Conservation (phyloP, 2,329 filamentous ascomycete genomes). For the Colletotrichum tofieldiae region DNA sequence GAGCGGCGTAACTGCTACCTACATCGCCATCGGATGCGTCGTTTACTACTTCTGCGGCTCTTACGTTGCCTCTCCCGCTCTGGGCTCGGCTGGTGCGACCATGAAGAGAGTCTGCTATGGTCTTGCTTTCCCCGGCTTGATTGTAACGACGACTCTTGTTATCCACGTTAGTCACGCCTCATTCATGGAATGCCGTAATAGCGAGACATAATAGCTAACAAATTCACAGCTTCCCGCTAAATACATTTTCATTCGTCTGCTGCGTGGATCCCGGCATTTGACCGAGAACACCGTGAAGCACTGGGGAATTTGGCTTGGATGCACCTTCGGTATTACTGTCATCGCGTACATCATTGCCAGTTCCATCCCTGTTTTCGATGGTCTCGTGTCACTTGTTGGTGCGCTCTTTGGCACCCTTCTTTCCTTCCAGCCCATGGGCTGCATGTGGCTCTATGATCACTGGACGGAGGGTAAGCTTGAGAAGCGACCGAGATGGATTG, state of each 20-base stretch:
- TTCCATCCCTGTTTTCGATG: slow-evolving; percentile 50
- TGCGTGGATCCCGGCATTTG: slow-evolving; percentile 51
- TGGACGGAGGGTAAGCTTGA: slow-evolving; percentile 49
- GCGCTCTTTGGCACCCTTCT: slow-evolving; percentile 49
- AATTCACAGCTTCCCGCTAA: slow-evolving; percentile 45
- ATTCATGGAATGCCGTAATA: fast-evolving
- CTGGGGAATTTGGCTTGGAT: slow-evolving; percentile 52
- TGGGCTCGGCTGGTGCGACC: slow-evolving; percentile 59
- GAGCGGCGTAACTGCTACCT: slow-evolving; percentile 51
- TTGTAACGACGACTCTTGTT: slow-evolving; percentile 49
- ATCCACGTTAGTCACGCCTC: slow-evolving; percentile 47
- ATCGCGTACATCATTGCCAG: slow-evolving; percentile 51
- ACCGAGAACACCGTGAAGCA: slow-evolving; percentile 49
- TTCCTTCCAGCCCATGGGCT: slow-evolving; percentile 50
- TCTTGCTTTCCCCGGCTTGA: slow-evolving; percentile 51
- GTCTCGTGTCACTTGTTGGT: slow-evolving; percentile 48
- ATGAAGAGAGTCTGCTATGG: slow-evolving; percentile 64
- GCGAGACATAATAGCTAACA: background rate
- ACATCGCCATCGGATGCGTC: slow-evolving; percentile 54
- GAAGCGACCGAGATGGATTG: slow-evolving; percentile 36
- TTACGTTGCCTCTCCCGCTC: slow-evolving; percentile 62
- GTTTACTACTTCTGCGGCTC: slow-evolving; percentile 64
- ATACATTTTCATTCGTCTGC: slow-evolving; percentile 48
- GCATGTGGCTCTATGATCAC: slow-evolving; percentile 62
- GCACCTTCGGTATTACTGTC: slow-evolving; percentile 46